phyloP scores from a whole-genome alignment of 495 filamentous ascomycete genomes.

The Hypoxylon perforatum region DNA sequence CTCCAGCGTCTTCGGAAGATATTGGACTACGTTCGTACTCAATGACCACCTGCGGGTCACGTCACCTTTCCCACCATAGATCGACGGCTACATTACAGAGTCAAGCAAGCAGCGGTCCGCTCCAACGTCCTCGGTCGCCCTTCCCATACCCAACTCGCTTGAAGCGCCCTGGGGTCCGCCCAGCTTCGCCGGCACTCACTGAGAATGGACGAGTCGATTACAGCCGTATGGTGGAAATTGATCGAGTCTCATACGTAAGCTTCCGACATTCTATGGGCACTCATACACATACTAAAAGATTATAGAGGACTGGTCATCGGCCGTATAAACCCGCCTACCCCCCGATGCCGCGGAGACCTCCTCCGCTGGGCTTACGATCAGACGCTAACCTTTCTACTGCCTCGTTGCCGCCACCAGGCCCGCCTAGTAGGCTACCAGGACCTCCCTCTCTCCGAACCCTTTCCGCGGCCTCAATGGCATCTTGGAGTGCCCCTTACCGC shows the following conservation, averaged over 20 bases:
- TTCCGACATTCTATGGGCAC: not conserved
- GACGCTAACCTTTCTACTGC: constrained; percentile 53
- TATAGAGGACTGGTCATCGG: constrained; percentile 55
- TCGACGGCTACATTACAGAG: constrained; percentile 64
- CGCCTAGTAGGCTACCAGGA: constrained; percentile 31
- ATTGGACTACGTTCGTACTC: constrained; percentile 65
- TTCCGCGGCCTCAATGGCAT: constrained; percentile 43
- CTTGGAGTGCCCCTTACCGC: constrained; percentile 36
- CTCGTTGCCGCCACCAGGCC: constrained; percentile 45
- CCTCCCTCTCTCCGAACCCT: constrained; percentile 34
- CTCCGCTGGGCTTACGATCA: constrained; percentile 42
- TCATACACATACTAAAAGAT: constrained; percentile 18
- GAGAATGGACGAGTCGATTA: constrained; percentile 61
- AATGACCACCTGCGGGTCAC: constrained; percentile 66
- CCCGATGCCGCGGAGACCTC: constrained; percentile 49
- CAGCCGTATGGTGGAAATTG: constrained; percentile 62
- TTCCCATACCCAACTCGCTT: constrained; percentile 73
- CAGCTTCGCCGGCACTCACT: constrained; percentile 69
- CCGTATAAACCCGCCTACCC: constrained; percentile 55
- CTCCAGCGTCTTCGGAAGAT: constrained; percentile 50
- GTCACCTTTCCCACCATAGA: constrained; percentile 60
- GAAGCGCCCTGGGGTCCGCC: constrained; percentile 71
- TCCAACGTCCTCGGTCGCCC: constrained; percentile 69
- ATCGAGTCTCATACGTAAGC: constrained; percentile 57
- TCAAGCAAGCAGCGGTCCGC: constrained; percentile 41